A percentile compares a stretch with the other conserved stretches of the same genome.
Evolutionary conservation across 2,329 filamentous ascomycete species (phyloP).

Genomic region (Claviceps sp.): DNA sequence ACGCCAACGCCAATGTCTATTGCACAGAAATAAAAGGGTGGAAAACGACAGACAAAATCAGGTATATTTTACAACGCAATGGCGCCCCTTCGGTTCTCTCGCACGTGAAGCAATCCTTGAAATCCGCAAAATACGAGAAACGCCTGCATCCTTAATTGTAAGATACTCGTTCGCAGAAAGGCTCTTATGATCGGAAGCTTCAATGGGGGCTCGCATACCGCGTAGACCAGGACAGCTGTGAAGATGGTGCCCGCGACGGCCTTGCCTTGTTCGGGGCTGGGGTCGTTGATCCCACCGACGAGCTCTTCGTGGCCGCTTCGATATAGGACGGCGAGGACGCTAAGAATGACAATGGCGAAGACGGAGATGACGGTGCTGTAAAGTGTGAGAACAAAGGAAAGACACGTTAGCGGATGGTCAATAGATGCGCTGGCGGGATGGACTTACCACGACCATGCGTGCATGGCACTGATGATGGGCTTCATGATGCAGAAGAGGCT

Average conservation of each 20-base stretch:
- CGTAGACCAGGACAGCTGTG: slow-evolving; percentile 76
- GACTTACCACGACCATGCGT: slow-evolving; percentile 87
- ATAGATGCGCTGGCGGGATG: background rate
- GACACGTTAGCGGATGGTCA: slow-evolving; percentile 11
- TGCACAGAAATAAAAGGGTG: background rate
- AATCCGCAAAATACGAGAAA: slow-evolving; percentile 88
- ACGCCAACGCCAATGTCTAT: slow-evolving; percentile 6
- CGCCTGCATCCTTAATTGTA: slow-evolving; percentile 34
- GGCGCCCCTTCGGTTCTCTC: slow-evolving; percentile 69
- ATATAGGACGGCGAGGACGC: slow-evolving; percentile 57
- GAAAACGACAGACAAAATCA: background rate
- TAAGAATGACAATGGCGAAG: slow-evolving; percentile 53
- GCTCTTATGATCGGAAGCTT: background rate
- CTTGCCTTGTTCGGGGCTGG: slow-evolving; percentile 57
- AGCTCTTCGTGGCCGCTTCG: slow-evolving; percentile 70
- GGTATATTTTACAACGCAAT: slow-evolving; percentile 49
- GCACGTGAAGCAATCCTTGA: slow-evolving; percentile 75
- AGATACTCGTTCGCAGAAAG: background rate
- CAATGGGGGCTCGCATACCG: slow-evolving; percentile 46
- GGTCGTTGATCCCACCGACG: slow-evolving; percentile 60
- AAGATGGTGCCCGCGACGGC: slow-evolving; percentile 79
- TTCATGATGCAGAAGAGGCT: slow-evolving; percentile 55
- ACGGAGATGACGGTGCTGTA: slow-evolving; percentile 59
- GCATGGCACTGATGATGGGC: slow-evolving; percentile 80
- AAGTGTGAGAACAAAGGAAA: background rate